Percentiles rank a stretch among this genome's conserved stretches.
phyloP scores from a whole-genome alignment of 768 basidiomycete species.

The Serendipita indica region DNA sequence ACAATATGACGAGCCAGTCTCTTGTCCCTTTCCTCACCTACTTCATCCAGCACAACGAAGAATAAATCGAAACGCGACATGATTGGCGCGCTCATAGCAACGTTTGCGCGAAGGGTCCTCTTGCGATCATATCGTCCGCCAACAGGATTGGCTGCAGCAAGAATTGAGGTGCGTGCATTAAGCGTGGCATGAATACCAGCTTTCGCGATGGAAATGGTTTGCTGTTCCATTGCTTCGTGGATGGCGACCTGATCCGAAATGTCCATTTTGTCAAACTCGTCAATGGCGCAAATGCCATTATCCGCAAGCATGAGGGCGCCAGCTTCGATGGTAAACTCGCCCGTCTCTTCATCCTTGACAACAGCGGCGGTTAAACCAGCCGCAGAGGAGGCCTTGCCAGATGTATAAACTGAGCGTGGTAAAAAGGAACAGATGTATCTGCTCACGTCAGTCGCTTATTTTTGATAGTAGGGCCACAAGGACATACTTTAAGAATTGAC shows the following conservation, averaged over 20 bases:
- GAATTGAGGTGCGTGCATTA: conserved; percentile 92
- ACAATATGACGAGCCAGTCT: conserved; percentile 96
- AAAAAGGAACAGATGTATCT: conserved; percentile 98
- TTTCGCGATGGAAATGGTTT: conserved; percentile 97
- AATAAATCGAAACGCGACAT: conserved; percentile 98
- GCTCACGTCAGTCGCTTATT: background rate
- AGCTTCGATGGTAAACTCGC: conserved; percentile 98
- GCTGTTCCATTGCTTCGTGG: conserved; percentile 99
- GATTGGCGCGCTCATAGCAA: conserved; percentile 96
- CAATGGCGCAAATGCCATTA: conserved; percentile 99
- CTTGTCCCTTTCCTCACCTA: conserved; percentile 80
- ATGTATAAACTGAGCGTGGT: conserved; percentile 95
- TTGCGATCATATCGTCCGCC: conserved; percentile 94
- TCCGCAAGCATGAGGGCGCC: conserved; percentile 98
- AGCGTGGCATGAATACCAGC: conserved; percentile 98
- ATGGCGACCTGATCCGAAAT: conserved; percentile 96
- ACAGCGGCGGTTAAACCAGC: conserved; percentile 98
- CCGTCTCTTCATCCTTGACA: conserved; percentile 95
- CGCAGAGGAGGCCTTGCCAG: conserved; percentile 97
- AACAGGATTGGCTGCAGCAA: conserved; percentile 96
- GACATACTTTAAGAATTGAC: conserved; percentile 90
- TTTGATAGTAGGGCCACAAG: background rate
- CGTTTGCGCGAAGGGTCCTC: conserved; percentile 77
- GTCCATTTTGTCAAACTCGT: conserved; percentile 99
- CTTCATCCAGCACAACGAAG: conserved; percentile 96